Evolutionary conservation across 2,329 filamentous ascomycete genomes (phyloP).

Genomic region (Fusarium sp.): DNA sequence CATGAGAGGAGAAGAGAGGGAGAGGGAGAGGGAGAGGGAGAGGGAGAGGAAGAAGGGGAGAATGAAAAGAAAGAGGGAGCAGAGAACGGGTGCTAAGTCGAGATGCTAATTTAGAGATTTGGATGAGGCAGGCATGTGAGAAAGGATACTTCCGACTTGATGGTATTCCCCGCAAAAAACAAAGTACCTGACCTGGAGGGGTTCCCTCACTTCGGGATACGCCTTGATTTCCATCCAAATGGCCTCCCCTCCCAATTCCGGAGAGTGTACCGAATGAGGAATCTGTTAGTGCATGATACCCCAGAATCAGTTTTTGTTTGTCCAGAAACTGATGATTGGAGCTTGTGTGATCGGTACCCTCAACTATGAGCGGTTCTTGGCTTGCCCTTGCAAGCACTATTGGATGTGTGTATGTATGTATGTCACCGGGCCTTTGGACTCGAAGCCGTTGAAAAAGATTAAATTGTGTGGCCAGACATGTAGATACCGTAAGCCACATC

Average conservation of each 20-base stretch:
- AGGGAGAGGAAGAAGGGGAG: background rate
- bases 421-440: no score
- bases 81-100: background rate
- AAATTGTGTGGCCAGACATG: no score
- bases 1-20: conserved; percentile 7
- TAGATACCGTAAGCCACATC: conserved; percentile 7
- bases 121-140: conserved; percentile 39
- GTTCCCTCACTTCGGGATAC: conserved; percentile 25
- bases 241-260: conserved; percentile 21
- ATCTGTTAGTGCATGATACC: conserved; percentile 18
- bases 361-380: conserved; percentile 17
- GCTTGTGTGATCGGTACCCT: conserved; percentile 14
- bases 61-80: background rate
- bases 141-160: conserved; percentile 32
- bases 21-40: conserved; percentile 11
- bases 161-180: conserved; percentile 20
- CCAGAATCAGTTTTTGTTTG: conserved; percentile 1
- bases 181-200: conserved; percentile 36
- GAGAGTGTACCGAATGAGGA: conserved; percentile 35
- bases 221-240: conserved; percentile 17
- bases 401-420: background rate
- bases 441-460: no score
- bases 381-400: conserved; percentile 19
- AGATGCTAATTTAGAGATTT: conserved; percentile 1
- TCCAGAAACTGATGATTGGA: conserved; percentile 4